Percentiles rank a stretch among this genome's conserved stretches.
Conservation (phyloP, 768 basidiomycete species). For the Mycena pura region DNA sequence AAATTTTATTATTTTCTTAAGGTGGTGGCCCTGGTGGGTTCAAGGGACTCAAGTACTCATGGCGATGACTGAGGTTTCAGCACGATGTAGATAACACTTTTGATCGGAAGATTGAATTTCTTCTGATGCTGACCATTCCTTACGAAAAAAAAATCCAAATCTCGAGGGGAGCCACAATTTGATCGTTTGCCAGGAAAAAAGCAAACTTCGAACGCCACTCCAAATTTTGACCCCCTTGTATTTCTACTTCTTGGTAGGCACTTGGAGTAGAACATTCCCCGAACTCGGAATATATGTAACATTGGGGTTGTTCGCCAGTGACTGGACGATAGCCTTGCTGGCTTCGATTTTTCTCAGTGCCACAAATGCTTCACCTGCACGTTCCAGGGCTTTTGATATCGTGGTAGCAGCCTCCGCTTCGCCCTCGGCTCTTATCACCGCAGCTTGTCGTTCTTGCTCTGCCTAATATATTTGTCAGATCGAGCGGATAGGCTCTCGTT, state of each 20-base stretch:
- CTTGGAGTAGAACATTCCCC: conserved; percentile 83
- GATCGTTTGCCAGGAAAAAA: too few relatives aligned
- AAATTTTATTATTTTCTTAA: too few relatives aligned
- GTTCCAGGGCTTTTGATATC: conserved; percentile 88
- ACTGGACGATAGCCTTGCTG: conserved; percentile 94
- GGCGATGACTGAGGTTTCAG: too few relatives aligned
- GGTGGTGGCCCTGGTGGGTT: too few relatives aligned
- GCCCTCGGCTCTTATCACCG: conserved; percentile 97
- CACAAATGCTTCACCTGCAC: conserved; percentile 96
- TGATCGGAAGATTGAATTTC: background rate
- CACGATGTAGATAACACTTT: too few relatives aligned
- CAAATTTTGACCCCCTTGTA: too few relatives aligned
- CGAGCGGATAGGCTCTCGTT: background rate
- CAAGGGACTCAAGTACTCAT: too few relatives aligned
- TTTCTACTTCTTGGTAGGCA: conserved; percentile 63
- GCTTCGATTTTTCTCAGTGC: conserved; percentile 97
- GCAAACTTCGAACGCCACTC: too few relatives aligned
- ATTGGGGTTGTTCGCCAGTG: conserved; percentile 78
- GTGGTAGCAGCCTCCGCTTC: conserved; percentile 97
- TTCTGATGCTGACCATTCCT: background rate
- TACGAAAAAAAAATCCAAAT: background rate
- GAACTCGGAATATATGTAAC: conserved; percentile 90
- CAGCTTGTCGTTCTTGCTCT: conserved; percentile 98
- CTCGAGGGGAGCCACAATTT: too few relatives aligned
- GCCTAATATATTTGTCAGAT: conserved; percentile 59